Conservation (phyloP, 1,284 basidiomycete species). For the Tylopilus sp. region DNA sequence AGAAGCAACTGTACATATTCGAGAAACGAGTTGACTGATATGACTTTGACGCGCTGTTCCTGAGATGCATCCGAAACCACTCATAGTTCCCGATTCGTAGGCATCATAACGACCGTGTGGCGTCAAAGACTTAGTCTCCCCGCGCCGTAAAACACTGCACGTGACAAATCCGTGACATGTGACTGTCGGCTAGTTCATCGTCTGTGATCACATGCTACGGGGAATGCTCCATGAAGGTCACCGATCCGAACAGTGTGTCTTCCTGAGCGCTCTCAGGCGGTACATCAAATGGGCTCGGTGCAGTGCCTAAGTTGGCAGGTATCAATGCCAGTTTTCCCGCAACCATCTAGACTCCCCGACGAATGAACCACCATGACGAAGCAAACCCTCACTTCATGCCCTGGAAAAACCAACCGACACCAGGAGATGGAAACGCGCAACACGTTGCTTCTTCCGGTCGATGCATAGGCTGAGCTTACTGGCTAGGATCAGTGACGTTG, state of each 20-base stretch:
- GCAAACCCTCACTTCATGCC: not conserved
- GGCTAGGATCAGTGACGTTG: conserved; percentile 1
- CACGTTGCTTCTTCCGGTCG: conserved; percentile 2
- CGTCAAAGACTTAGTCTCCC: too few species aligned
- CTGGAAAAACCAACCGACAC: not conserved
- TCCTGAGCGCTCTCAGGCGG: not conserved
- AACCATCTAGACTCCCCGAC: not conserved
- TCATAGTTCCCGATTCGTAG: too few species aligned
- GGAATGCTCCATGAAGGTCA: too few species aligned
- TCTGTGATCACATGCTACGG: too few species aligned
- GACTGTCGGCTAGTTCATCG: too few species aligned
- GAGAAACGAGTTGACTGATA: conserved; percentile 4
- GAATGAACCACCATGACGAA: conserved; percentile 11
- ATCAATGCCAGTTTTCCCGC: too few species aligned
- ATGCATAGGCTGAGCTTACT: not conserved
- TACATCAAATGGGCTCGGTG: not conserved
- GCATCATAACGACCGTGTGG: too few species aligned
- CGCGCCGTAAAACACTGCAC: not conserved
- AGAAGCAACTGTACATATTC: conserved; percentile 12
- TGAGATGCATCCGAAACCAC: not conserved
- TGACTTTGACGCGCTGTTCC: not conserved
- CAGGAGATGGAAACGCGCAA: not conserved
- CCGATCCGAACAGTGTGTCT: not conserved
- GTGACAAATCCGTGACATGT: too few species aligned
- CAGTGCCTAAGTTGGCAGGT: not conserved